Base-by-base conservation (phyloP, 129 eudicot genomes). In the Calendula officinalis region DNA sequence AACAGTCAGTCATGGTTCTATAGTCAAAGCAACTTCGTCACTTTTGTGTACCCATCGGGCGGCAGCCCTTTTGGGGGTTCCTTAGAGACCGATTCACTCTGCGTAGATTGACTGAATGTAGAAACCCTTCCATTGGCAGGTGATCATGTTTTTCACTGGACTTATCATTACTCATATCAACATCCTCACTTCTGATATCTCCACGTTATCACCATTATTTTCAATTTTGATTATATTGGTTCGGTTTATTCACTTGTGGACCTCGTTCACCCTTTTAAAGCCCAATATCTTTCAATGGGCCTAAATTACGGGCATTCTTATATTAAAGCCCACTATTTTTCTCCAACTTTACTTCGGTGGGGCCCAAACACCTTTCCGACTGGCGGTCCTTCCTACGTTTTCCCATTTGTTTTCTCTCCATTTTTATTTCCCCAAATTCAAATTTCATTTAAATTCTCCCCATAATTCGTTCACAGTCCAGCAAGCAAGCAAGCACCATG, bases 401-500 rank as follows among this genome's bases (percentile, higher is more conserved):
- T 4, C 4, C 16, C 16, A 22, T 22, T 22, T 22, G 7, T 56
- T 65, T 34, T 73, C 39, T 56, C 22, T 8, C 14, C 14, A 13
- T 10, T 34, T 39, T 14, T 13, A 27, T 44, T 32, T 11, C 39
- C 36, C 49, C 37, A 56, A 68, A 57, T 68, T 56, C 57, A 68
- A 68, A 56, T 10, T 44, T 6, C 3, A 16, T 7, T 50, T 3
- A 0, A 4, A 4, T 46, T 35, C 38, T 55, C 14, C 35, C 13
- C 37, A 3, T 4, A 32, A 6, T 65, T 4, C 6, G 30, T 22
- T 22, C 30, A 22, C 30, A 22, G 30, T 22, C 30, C 30, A 22
- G 30, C 30, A 22, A 67, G 51, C 35, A 30, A 56, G 42, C n/a
- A 58, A 33, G 1, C 78, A 53, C 80, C 61, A 86, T 86, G 89